These are phyloP conservation scores for Neonectria neomacrospora DNA, from an alignment of 2,329 filamentous ascomycete genomes.

Conservation along the genomic window DNA sequence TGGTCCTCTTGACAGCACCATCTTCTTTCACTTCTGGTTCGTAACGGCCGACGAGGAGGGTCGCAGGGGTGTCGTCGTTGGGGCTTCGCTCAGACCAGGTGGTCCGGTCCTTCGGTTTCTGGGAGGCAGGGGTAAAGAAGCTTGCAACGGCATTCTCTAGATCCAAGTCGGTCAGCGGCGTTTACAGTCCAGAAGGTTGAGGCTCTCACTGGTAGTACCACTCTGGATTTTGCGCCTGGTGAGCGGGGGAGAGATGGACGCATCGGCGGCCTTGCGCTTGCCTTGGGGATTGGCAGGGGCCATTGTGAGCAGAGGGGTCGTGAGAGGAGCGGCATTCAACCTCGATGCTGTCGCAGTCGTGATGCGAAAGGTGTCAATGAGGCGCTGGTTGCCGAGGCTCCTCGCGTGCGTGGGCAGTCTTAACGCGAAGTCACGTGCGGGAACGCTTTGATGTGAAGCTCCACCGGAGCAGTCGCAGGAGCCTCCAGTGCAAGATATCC, in stretches of 20 bases:
- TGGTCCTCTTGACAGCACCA: conserved; percentile 55
- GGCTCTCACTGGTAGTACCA: conserved; percentile 60
- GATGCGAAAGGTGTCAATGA: conserved; percentile 4
- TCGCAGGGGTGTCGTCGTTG: conserved; percentile 59
- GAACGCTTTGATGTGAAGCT: conserved; percentile 3
- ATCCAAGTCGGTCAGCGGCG: conserved; percentile 30
- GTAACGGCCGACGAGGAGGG: conserved; percentile 82
- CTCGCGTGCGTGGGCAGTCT: conserved; percentile 20
- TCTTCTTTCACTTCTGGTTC: conserved; percentile 55
- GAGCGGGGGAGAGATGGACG: conserved; percentile 63
- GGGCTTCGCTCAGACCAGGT: conserved; percentile 75
- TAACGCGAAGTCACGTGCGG: conserved; percentile 50
- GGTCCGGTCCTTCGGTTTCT: conserved; percentile 83
- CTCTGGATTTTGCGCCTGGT: conserved; percentile 64
- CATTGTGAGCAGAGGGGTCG: conserved; percentile 38
- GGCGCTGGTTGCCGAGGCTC: conserved; percentile 24
- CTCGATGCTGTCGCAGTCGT: conserved; percentile 1
- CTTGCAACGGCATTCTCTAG: conserved; percentile 76
- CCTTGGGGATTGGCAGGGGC: conserved; percentile 33
- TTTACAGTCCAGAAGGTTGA: neutral
- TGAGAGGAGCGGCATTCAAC: conserved; percentile 30
- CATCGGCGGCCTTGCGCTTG: conserved; percentile 54
- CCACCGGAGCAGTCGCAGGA: conserved; percentile 14
- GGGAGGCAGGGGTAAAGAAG: conserved; percentile 88
- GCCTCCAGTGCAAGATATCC: conserved; percentile 3